Evolutionary conservation across 495 filamentous ascomycete genomes (phyloP).

Genomic region (Xylona heveae): DNA sequence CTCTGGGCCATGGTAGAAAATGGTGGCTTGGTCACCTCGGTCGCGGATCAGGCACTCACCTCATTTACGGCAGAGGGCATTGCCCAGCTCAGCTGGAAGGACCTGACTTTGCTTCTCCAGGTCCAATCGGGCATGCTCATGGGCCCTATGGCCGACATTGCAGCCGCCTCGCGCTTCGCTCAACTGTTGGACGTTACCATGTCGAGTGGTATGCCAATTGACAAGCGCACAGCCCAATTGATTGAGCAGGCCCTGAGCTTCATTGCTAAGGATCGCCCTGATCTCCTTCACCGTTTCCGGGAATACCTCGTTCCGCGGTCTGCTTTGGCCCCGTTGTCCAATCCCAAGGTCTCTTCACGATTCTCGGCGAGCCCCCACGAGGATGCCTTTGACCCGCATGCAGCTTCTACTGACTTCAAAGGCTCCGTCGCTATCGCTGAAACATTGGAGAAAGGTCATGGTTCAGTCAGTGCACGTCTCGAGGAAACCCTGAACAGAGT

Average conservation of each 20-base stretch:
- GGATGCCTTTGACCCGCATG: constrained; percentile 79
- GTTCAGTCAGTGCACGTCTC: constrained; percentile 44
- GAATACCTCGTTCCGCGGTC: constrained; percentile 18
- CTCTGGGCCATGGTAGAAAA: constrained; percentile 60
- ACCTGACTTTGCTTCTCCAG: constrained; percentile 37
- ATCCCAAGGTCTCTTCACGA: not conserved
- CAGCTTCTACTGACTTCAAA: constrained; percentile 71
- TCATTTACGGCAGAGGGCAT: constrained; percentile 37
- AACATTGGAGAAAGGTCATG: constrained; percentile 52
- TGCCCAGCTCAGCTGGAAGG: constrained; percentile 26
- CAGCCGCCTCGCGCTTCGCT: constrained; percentile 34
- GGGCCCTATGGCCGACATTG: constrained; percentile 25
- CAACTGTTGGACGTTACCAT: constrained; percentile 36
- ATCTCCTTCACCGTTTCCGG: constrained; percentile 37
- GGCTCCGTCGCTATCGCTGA: constrained; percentile 79
- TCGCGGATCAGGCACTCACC: constrained; percentile 40
- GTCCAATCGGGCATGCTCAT: constrained; percentile 41
- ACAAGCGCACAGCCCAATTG: constrained; percentile 26
- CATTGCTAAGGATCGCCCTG: constrained; percentile 23
- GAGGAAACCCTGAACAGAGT: constrained; percentile 66
- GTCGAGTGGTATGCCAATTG: constrained; percentile 24
- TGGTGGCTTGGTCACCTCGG: constrained; percentile 34
- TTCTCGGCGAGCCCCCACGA: constrained; percentile 27
- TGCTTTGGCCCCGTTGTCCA: not conserved
- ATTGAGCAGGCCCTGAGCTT: constrained; percentile 34